A percentile compares a stretch with the other conserved stretches of the same genome.
phyloP scores from a whole-genome alignment of 345 rosid species.

The Cardamine chenopodiifolia region DNA sequence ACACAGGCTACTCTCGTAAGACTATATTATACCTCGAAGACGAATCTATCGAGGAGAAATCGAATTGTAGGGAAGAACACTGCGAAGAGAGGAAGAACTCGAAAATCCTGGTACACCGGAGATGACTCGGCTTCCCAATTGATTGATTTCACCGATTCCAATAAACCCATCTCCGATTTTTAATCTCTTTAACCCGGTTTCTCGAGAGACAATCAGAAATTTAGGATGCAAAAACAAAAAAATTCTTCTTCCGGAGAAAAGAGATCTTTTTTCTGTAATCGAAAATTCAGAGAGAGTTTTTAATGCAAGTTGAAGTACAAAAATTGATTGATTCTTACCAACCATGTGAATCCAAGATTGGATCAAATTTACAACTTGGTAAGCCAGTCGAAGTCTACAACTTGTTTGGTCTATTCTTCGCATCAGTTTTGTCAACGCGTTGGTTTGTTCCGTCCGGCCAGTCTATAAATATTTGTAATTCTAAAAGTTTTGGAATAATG shows the following conservation, averaged over 20 bases:
- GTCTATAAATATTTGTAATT: not conserved
- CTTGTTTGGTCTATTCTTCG: not conserved
- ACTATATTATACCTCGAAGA: conserved; percentile 64
- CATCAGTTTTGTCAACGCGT: not conserved
- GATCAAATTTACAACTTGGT: conserved; percentile 17
- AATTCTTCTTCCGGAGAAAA: not conserved
- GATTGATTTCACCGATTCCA: conserved; percentile 49
- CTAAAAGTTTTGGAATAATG: not conserved
- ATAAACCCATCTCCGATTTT: conserved; percentile 52
- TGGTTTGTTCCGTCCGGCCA: not conserved
- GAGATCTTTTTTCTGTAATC: not conserved
- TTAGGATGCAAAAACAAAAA: not conserved
- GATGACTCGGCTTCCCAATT: conserved; percentile 76
- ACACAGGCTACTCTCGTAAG: not conserved
- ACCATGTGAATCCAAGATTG: conserved; percentile 16
- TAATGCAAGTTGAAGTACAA: conserved; percentile 6
- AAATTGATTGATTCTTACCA: conserved; percentile 12
- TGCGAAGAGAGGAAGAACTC: conserved; percentile 68
- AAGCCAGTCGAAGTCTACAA: not conserved
- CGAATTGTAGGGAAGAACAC: conserved; percentile 75
- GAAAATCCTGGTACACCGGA: conserved; percentile 72
- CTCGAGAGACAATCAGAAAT: conserved; percentile 30
- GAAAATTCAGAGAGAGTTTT: conserved; percentile 1
- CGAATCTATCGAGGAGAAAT: conserved; percentile 83
- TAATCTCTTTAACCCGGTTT: conserved; percentile 15